Evolutionary conservation across 805 yeast genomes (phyloP), one percentile per base, ranked within the genome.

Genomic region (Spathaspora girioi): DNA sequence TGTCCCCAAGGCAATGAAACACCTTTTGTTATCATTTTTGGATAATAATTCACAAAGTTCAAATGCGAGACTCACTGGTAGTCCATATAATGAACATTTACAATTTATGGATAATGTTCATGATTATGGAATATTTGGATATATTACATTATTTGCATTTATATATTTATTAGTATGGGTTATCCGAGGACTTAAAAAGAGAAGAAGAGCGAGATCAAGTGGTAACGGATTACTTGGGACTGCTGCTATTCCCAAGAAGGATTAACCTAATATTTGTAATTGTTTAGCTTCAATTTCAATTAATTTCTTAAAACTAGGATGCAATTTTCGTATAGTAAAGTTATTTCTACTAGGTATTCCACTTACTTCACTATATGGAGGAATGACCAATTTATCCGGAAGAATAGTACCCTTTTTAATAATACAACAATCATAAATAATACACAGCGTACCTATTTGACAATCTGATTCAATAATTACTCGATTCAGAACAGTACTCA

Each of bases 351-450:
- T 77, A 1, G 77, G 76, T 2, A 51, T 54, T 0, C 47, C 78
- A 12, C 65, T 56, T 2, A 80, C 84, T 27, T 70, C 64, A 38
- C 80, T 71, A 54, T 73, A 81, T 0, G 85, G 81, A 2, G 86
- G 83, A n/a, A 81, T 68, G 20, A 76, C 73, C 52, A 63, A 62
- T 14, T 67, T 68, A 2, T 70, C 65, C 0, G 83, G 82, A 2
- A 82, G 55, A 2, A 56, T 53, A 0, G 78, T 69, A 12, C 72
- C 73, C 47, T 69, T 65, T 19, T 72, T 70, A 3, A 82, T 67
- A 2, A 78, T 54, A 50, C 82, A 79, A 58, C 84, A 79, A 47
- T 82, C 87, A 57, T 79, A 73, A 12, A 82, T 62, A 1, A 75
- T 66, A 8, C 75, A 65, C 20, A 67, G 57, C 41, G 69, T 63